Evolutionary conservation across 75 land plant genomes (phyloP), one percentile per base, ranked within the genome.

Genomic region (Larix kaempferi): DNA sequence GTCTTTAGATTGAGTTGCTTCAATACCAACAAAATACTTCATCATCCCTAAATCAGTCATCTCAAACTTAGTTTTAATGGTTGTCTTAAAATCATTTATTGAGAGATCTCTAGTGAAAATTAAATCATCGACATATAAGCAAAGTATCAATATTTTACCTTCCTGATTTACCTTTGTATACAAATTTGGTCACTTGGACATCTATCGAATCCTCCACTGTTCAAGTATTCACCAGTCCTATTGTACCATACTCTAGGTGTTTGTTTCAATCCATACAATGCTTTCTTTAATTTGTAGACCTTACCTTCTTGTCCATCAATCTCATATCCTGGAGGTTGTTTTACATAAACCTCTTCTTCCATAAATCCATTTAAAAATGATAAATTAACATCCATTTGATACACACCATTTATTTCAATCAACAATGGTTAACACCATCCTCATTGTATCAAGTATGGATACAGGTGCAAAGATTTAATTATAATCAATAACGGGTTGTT

Each of bases 101-200:
- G 2, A 23, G 25, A 21, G 0, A 55, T 44, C 39, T 16, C 73
- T 44, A 0, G 49, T 75, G 17, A 57, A 74, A 35, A 80, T 80
- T 0, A 80, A 56, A 57, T 80, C 77, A 76, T 80, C 77, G 0
- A 80, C 82, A 80, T 76, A 80, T 29, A 80, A 60, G n/a, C 72
- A 80, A 0, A 67, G 11, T 25, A 74, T 60, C 8, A 79, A 25
- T 0, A 75, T 29, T 41, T 80, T 37, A 56, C 63, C 39, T 44
- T 52, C 76, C 57, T 39, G 5, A 29, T 49, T 35, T 22, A 12
- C 16, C 49, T 79, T 76, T 3, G 33, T 33, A 57, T 56, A 75
- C 4, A 75, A 16, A 6, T 58, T 61, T 33, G 56, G 82, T 56
- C 75, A 73, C 64, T 37, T 41, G 15, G 25, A n/a, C 33, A 26